Base-by-base conservation (phyloP, 2,329 filamentous ascomycete genomes). In the Eurotiales sp. region DNA sequence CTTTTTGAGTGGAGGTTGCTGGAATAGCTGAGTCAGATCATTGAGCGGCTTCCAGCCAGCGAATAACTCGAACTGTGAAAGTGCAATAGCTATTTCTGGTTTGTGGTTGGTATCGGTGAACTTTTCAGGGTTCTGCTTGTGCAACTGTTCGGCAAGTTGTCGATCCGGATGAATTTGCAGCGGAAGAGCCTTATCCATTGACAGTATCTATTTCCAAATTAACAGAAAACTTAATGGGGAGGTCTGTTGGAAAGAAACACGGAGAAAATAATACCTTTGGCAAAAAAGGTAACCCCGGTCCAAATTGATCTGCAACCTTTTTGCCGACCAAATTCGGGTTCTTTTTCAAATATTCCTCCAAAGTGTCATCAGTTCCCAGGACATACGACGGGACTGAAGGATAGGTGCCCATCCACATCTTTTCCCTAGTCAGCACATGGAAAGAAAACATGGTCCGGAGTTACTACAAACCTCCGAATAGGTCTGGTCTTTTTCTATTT, bases 321-420 rank as follows among this genome's bases (percentile, higher is more conserved):
- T 82, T 75, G 2, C 87, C 87, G 1, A 90, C 74, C 0, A 89
- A 74, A 52, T 80, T 72, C 17, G 84, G 75, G 30, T 83, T 75
- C 61, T 87, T 75, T 56, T 86, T 77, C 27, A 90, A 70, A 14
- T 87, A 78, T 19, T 86, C 78, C 55, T 82, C 78, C 1, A 91
- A 77, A 23, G 79, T 72, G 63, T 88, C 80, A 23, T 81, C 83
- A 0, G 80, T 85, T 19, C 74, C 72, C 14, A 86, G 70, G 1
- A 87, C 73, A 49, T 81, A 80, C 1, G 84, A 86, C 0, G 86
- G 86, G 22, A 85, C 79, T 34, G 82, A 81, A 0, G 86, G 85
- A 62, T 90, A 89, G 40, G 87, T 88, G 3, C 85, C 86, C 74
- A 90, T 86, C 86, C 86, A 90, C 77, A 86, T 82, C 70, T 72